Conservation (phyloP, 305 asterid genomes). For the Rubia tinctorum region DNA sequence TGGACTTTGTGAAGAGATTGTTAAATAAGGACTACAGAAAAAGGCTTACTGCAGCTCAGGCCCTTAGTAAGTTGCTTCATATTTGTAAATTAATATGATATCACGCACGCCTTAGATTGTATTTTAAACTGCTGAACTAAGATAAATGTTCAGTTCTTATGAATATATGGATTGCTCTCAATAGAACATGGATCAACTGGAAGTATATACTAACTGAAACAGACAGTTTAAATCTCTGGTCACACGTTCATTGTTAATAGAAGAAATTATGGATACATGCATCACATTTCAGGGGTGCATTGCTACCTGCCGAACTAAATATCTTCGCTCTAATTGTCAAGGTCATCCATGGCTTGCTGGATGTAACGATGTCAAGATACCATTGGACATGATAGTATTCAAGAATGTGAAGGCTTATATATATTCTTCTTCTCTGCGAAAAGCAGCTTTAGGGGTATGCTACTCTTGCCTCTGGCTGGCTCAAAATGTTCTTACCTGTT, state of each 20-base stretch:
- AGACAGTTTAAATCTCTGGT: background rate
- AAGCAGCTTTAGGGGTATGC: conserved; percentile 81
- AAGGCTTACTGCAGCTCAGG: conserved; percentile 95
- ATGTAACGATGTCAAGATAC: conserved; percentile 71
- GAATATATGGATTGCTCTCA: background rate
- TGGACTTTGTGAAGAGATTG: conserved; percentile 85
- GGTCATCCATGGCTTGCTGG: conserved; percentile 99
- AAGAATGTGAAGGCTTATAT: conserved; percentile 82
- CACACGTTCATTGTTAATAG: background rate
- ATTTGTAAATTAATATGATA: background rate
- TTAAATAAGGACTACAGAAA: conserved; percentile 92
- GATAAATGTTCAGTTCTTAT: background rate
- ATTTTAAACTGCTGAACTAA: background rate
- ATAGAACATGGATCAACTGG: background rate
- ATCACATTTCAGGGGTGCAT: background rate
- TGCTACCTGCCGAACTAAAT: background rate
- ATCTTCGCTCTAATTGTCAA: conserved; percentile 26
- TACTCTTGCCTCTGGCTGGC: background rate
- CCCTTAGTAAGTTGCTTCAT: conserved; percentile 61
- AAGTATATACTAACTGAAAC: background rate
- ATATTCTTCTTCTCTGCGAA: conserved; percentile 82
- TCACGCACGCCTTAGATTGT: background rate
- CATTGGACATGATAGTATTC: conserved; percentile 80
- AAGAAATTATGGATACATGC: background rate
- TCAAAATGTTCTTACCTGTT: background rate